Base-by-base conservation (phyloP, 495 filamentous ascomycete genomes). In the Cryomyces minteri region DNA sequence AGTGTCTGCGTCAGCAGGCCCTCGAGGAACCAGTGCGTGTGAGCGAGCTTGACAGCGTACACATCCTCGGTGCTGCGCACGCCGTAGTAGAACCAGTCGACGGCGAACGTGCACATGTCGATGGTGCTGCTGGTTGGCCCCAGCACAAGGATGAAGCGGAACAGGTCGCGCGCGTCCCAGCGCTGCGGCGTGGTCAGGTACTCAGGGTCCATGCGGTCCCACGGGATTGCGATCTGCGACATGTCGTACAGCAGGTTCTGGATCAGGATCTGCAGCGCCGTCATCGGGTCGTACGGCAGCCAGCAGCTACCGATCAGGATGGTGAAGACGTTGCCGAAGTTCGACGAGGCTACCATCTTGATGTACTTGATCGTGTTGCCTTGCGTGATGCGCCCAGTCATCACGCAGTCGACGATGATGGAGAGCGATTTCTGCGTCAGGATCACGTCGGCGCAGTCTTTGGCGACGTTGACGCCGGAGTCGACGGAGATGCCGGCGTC, bases 401-500 rank as follows among this genome's bases (percentile, higher is more conserved):
- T 45, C 5, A 45, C 43, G 6, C 31, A 32, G 1, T 45, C 43
- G 5, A 45, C 43, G 5, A 45, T 12, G 30, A 45, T 45, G 6
- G 7, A 10, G 5, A 45, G 12, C 36, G 32, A 9, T 32, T 45
- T 45, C 31, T 45, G 11, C 4, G 43, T 45, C 4, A 45, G 4
- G 32, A 45, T 45, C 8, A 45, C 43, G 12, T 38, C 34, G 9
- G 34, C 34, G 9, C 9, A 9, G 34, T 38, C 34, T 14, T 38
- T 80, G 29, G 87, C 87, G 7, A 93, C 77, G 52, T 94, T 87
- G 0, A 79, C 81, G 30, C 86, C 87, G 2, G 78, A 81, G 6
- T 80, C 81, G 55, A 94, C 78, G 12, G 87, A 82, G 41, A 94
- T 79, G 43, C 82, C 84, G 0, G 92, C 79, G 54, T 90, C 82